A percentile compares a stretch with the other conserved stretches of the same genome.
Conservation (phyloP, 805 yeast genomes). For the Hermanozyma aechmeae region DNA sequence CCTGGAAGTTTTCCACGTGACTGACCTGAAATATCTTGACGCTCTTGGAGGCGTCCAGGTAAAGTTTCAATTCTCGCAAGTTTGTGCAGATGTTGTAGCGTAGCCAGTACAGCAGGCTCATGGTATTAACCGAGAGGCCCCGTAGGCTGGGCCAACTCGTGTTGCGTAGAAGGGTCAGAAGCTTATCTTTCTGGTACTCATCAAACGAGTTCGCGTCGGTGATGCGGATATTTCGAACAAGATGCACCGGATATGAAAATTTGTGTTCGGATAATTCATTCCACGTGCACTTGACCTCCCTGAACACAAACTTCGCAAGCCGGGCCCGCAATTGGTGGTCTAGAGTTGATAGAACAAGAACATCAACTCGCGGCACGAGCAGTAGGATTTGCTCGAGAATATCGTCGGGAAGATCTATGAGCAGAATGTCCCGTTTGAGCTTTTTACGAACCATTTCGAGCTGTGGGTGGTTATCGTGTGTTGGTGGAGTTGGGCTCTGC, state of each 20-base stretch:
- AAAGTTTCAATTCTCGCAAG: slow-evolving; percentile 16
- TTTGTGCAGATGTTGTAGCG: slow-evolving; percentile 19
- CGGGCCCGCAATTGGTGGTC: slow-evolving; percentile 10
- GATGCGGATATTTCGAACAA: slow-evolving; percentile 3
- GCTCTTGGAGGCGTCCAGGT: slow-evolving; percentile 12
- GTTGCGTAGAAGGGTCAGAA: slow-evolving; percentile 12
- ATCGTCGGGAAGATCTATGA: slow-evolving; percentile 8
- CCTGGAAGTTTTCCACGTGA: slow-evolving; percentile 31
- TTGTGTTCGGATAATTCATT: slow-evolving; percentile 2
- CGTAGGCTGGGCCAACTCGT: slow-evolving; percentile 13
- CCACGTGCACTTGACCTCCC: slow-evolving; percentile 19
- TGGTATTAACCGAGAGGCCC: slow-evolving; percentile 20
- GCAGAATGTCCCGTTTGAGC: too few relatives aligned
- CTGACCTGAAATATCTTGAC: slow-evolving; percentile 32
- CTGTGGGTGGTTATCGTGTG: too few relatives aligned
- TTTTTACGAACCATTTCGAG: too few relatives aligned
- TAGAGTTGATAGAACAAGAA: slow-evolving; percentile 4
- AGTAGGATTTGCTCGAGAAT: slow-evolving; percentile 6
- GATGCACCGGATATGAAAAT: background rate
- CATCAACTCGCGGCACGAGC: slow-evolving; percentile 4
- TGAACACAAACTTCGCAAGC: slow-evolving; percentile 12
- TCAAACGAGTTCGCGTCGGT: slow-evolving; percentile 7
- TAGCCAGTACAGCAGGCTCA: slow-evolving; percentile 32
- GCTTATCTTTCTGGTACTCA: slow-evolving; percentile 22
- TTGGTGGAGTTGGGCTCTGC: too few relatives aligned